These are phyloP conservation scores for Paraphaeosphaeria sporulosa DNA, from an alignment of 2,329 filamentous ascomycete species.

Conservation along the genomic window DNA sequence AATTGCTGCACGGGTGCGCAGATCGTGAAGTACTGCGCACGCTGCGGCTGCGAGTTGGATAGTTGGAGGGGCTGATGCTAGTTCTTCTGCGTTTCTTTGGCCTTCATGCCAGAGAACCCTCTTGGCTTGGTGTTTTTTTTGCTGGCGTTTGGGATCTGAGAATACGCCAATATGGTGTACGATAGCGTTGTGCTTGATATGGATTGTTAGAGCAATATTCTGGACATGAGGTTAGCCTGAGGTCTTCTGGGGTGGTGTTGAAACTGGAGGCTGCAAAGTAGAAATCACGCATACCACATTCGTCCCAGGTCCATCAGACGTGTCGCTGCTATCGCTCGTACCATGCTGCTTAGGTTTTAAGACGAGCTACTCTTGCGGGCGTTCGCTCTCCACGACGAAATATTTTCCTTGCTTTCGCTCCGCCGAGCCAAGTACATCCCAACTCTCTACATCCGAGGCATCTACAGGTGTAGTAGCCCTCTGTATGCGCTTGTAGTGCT, in stretches of 20 bases:
- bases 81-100: not conserved
- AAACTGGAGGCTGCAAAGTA: not conserved
- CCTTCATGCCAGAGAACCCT: not conserved
- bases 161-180: not conserved
- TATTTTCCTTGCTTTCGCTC: constrained; percentile 73
- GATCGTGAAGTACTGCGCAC: constrained; percentile 27
- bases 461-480: constrained; percentile 53
- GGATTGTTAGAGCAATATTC: not conserved
- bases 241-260: not conserved
- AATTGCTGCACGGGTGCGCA: constrained; percentile 32
- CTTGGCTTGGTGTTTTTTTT: not conserved
- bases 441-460: constrained; percentile 63
- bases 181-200: not conserved
- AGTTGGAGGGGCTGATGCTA: constrained; percentile 1
- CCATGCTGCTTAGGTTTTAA: not conserved
- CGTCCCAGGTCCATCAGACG: not conserved
- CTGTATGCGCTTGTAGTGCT: constrained; percentile 58
- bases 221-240: not conserved
- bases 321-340: not conserved
- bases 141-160: not conserved
- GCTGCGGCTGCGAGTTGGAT: constrained; percentile 23
- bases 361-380: constrained; percentile 38
- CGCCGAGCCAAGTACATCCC: constrained; percentile 74
- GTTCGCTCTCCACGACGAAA: constrained; percentile 76
- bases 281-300: not conserved